These are phyloP conservation scores for Atkinsonella texensis DNA, from an alignment of 2,329 filamentous ascomycete species.

Conservation along the genomic window DNA sequence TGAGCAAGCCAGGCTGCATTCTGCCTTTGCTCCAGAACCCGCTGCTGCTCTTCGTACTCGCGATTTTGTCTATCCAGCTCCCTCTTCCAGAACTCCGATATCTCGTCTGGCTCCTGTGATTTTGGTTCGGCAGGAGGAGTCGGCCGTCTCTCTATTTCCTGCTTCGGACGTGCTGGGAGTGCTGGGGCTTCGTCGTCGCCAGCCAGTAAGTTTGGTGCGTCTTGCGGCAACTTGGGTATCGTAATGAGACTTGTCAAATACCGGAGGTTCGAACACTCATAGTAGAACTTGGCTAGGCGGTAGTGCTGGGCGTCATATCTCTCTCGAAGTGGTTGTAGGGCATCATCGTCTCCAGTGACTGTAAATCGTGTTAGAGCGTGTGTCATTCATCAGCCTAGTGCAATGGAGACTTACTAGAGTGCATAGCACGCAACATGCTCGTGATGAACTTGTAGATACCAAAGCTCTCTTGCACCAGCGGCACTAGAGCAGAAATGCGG, in stretches of 20 bases:
- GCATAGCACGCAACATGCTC: slow-evolving; percentile 98
- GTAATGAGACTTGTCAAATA: slow-evolving; percentile 95
- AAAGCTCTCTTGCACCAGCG: slow-evolving; percentile 93
- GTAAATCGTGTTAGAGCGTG: slow-evolving; percentile 11
- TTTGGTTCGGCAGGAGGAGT: slow-evolving; percentile 57
- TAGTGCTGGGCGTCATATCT: slow-evolving; percentile 95
- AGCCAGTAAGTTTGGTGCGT: slow-evolving; percentile 76
- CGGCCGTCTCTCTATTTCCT: slow-evolving; percentile 55
- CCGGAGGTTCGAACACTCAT: slow-evolving; percentile 94
- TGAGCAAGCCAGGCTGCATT: slow-evolving; percentile 71
- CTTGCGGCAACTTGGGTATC: slow-evolving; percentile 88
- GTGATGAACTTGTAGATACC: slow-evolving; percentile 99
- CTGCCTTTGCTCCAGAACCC: slow-evolving; percentile 75
- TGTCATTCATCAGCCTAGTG: not conserved
- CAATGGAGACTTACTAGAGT: slow-evolving; percentile 55
- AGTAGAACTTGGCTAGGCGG: slow-evolving; percentile 94
- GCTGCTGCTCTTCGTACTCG: slow-evolving; percentile 91
- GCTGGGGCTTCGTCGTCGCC: slow-evolving; percentile 78
- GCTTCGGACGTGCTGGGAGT: slow-evolving; percentile 69
- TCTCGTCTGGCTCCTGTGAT: slow-evolving; percentile 78
- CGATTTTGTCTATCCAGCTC: slow-evolving; percentile 85
- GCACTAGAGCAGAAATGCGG: slow-evolving; percentile 84
- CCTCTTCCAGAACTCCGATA: slow-evolving; percentile 95
- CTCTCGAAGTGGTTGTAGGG: slow-evolving; percentile 73
- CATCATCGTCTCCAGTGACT: slow-evolving; percentile 89